Percentiles rank a stretch among this genome's conserved stretches.
Evolutionary conservation across 2,329 filamentous ascomycete genomes (phyloP).

Genomic region (Colletotrichum costaricense): DNA sequence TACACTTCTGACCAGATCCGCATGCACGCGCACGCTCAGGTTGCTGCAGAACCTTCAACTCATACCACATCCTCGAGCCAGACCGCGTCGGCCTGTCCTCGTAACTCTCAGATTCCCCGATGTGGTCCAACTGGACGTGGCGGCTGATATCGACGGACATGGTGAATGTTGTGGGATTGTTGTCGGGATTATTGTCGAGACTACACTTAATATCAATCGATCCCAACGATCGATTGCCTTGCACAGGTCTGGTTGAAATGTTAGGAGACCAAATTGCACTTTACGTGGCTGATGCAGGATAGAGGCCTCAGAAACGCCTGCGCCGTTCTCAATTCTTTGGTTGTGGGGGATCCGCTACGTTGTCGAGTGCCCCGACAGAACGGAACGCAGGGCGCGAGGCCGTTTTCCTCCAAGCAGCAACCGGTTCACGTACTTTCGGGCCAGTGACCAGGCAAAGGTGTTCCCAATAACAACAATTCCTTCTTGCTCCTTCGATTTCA

Average conservation of each 20-base stretch:
- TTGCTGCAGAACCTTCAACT: conserved; percentile 89
- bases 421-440: neutral
- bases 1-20: conserved; percentile 95
- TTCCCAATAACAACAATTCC: neutral
- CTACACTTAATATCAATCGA: neutral
- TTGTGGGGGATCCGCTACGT: neutral
- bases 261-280: neutral
- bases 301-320: neutral
- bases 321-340: neutral
- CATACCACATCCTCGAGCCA: conserved; percentile 83
- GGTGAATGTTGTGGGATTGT: neutral
- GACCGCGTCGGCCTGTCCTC: conserved; percentile 67
- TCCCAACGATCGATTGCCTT: neutral
- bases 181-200: neutral
- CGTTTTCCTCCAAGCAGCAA: neutral
- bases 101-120: conserved; percentile 7
- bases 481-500: neutral
- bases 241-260: conserved; percentile 1
- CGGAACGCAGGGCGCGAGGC: conserved; percentile 13
- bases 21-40: conserved; percentile 95
- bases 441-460: neutral
- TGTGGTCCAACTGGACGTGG: neutral
- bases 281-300: neutral
- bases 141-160: neutral
- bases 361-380: conserved; percentile 1